A percentile compares a stretch with the other conserved stretches of the same genome.
These are phyloP conservation scores for Mucor ambiguus DNA, from an alignment of 371 early-diverging fungal genomes.

Conservation along the genomic window DNA sequence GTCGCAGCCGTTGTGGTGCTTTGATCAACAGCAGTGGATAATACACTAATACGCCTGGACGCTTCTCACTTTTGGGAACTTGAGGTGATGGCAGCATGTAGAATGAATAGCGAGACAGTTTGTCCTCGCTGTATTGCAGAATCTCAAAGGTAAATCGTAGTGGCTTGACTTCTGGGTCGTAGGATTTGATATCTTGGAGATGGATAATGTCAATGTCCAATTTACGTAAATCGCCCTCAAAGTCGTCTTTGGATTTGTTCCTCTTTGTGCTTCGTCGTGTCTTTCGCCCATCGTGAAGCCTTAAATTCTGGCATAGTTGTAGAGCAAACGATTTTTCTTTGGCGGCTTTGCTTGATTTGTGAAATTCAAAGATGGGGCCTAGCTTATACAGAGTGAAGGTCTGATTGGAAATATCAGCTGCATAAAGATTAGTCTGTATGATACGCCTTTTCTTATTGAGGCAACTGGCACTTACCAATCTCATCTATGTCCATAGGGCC, in stretches of 20 bases:
- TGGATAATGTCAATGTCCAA: neutral
- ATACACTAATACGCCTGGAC: neutral
- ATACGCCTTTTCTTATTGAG: too few species aligned
- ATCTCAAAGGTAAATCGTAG: neutral
- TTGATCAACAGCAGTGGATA: conserved; percentile 7
- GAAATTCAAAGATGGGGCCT: neutral
- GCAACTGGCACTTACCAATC: neutral
- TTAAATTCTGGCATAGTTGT: neutral
- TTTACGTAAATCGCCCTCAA: neutral
- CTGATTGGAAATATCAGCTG: neutral
- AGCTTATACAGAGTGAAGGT: neutral
- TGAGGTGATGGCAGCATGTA: neutral
- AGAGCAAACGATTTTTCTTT: neutral
- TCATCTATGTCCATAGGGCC: neutral
- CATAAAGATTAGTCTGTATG: neutral
- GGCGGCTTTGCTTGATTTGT: neutral
- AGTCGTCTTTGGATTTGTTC: neutral
- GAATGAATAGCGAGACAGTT: neutral
- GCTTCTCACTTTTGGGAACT: neutral
- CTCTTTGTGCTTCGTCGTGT: neutral
- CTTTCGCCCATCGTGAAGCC: neutral
- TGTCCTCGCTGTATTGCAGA: neutral
- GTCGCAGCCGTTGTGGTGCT: neutral
- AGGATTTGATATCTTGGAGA: neutral
- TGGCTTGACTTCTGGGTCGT: neutral